Base-by-base conservation (phyloP, 257 asterid species). In the Schizonepeta tenuifolia region DNA sequence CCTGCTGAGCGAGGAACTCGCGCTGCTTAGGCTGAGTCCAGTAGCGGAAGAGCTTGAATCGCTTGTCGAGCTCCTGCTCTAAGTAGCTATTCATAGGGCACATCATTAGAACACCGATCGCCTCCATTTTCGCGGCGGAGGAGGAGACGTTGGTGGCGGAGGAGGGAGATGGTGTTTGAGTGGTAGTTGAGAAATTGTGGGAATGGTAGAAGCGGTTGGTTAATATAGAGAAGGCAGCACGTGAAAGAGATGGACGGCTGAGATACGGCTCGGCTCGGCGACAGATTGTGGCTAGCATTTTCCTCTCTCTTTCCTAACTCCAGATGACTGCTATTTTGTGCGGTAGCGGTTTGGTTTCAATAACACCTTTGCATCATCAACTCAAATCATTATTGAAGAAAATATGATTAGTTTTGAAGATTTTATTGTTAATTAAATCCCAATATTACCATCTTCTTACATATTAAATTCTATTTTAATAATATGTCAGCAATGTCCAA, bases 1-100 rank as follows among this genome's bases (percentile, higher is more conserved):
- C 83, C 59, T 89, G 80, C 63, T 72, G 84, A 18, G 57, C 58
- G 56, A 88, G 49, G 85, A 88, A 90, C 56, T 89, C 86, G 24
- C 63, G 47, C 47, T 66, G 74, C 70, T 73, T 78, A 0, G 88
- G 83, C 67, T 77, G 75, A 12, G 73, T 80, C 98, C 96, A 89
- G 81, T 78, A 81, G 4, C 93, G 83, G 79, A 84, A 74, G 72
- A 94, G 95, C 26, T 78, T 84, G 93, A 86, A 91, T 11, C 91
- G 90, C 69, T 76, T 85, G 66, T 84, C 88, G 49, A 89, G 89
- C 72, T 89, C 90, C 36, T 80, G 81, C 80, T 89, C 96, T 0
- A 94, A 69, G 85, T 91, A 89, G 21, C 59, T 28, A 72, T 69
- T 70, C 88, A 81, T 82, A 17, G 96, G 95, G 41, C 84, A 75